A percentile compares a stretch with the other conserved stretches of the same genome.
Evolutionary conservation across 257 asterid species (phyloP).

Genomic region (Lavandula angustifolia): DNA sequence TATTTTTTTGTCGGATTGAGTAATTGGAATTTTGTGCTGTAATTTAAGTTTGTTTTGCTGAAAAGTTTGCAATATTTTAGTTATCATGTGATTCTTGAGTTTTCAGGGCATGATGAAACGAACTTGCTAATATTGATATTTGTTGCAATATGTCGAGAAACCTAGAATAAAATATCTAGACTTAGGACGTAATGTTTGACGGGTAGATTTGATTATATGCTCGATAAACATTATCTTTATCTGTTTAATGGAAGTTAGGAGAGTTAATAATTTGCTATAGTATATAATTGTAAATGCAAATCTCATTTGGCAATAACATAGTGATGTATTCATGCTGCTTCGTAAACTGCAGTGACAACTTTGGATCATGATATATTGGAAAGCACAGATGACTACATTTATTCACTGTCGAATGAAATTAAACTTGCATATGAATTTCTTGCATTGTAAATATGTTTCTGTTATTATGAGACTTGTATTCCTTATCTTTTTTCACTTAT

Average conservation of each 20-base stretch:
- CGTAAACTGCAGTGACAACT: background rate
- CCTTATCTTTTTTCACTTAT: background rate
- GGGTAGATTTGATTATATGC: background rate
- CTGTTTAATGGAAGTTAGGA: constrained; percentile 1
- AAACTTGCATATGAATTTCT: constrained; percentile 15
- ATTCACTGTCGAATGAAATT: background rate
- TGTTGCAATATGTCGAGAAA: background rate
- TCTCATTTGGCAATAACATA: background rate
- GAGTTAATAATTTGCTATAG: background rate
- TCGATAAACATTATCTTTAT: background rate
- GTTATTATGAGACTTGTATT: background rate
- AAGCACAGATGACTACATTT: background rate
- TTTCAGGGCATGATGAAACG: background rate
- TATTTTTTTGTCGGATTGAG: background rate
- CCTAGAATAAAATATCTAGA: background rate
- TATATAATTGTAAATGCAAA: background rate
- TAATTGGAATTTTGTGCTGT: background rate
- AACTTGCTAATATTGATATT: background rate
- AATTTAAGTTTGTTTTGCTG: background rate
- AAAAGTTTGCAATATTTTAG: background rate
- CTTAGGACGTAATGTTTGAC: background rate
- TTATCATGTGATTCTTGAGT: background rate
- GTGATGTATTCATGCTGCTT: constrained; percentile 7
- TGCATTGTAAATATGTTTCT: background rate
- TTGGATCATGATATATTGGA: background rate